phyloP scores from a whole-genome alignment of 768 basidiomycete genomes.

The Agaricus sinodeliciosus region DNA sequence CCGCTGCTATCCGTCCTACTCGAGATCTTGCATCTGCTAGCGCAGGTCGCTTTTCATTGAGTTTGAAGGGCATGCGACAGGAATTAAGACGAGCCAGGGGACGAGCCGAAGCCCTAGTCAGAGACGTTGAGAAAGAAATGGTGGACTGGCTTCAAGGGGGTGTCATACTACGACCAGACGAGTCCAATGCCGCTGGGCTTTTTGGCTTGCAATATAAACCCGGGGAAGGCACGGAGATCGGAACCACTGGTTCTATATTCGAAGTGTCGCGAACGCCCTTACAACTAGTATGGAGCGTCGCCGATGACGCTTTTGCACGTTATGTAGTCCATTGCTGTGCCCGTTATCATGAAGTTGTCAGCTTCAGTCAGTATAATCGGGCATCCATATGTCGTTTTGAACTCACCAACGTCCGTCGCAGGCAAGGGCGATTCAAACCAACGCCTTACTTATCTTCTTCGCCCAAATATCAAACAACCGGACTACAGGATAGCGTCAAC shows the following conservation, averaged over 20 bases:
- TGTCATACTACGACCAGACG: constrained; percentile 47
- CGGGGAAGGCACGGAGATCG: constrained; percentile 38
- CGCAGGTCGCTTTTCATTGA: constrained; percentile 72
- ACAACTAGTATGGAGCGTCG: constrained; percentile 68
- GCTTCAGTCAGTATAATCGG: constrained; percentile 58
- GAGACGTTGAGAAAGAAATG: constrained; percentile 62
- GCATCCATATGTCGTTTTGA: neutral
- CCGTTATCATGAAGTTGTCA: constrained; percentile 71
- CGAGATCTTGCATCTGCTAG: constrained; percentile 50
- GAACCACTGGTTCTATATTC: constrained; percentile 44
- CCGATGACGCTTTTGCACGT: constrained; percentile 66
- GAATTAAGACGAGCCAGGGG: constrained; percentile 57
- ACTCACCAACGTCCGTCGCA: constrained; percentile 13
- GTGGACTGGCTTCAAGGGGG: constrained; percentile 58
- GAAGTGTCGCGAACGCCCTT: constrained; percentile 63
- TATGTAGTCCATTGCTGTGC: constrained; percentile 83
- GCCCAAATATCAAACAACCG: constrained; percentile 66
- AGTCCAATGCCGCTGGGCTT: constrained; percentile 10
- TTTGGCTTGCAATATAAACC: constrained; percentile 13
- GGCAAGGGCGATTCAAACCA: constrained; percentile 54
- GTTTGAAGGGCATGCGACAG: constrained; percentile 68
- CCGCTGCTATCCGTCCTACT: constrained; percentile 33
- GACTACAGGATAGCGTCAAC: constrained; percentile 34
- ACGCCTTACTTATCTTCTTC: constrained; percentile 73
- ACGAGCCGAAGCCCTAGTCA: constrained; percentile 54